These are phyloP conservation scores for Panicum hallii DNA, from an alignment of 202 grass and related monocot species.

Conservation along the genomic window DNA sequence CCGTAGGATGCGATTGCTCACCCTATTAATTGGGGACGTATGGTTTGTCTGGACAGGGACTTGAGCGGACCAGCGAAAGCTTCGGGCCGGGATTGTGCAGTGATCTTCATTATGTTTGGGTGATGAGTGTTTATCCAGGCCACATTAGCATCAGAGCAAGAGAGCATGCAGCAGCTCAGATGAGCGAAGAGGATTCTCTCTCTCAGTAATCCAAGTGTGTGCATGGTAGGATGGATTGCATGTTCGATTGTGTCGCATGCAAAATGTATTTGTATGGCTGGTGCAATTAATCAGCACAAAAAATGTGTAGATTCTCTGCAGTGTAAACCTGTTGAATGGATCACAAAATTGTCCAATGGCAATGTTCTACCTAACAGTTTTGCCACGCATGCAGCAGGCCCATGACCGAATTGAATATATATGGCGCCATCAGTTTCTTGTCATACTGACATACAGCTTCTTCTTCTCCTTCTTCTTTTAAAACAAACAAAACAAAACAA, in stretches of 20 bases:
- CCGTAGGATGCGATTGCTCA: slow-evolving; percentile 33
- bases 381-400: not conserved
- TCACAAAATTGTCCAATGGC: not conserved
- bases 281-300: not conserved
- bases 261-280: too few relatives aligned
- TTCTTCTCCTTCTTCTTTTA: too few relatives aligned
- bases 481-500: too few relatives aligned
- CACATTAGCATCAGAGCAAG: not conserved
- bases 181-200: not conserved
- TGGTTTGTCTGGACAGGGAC: slow-evolving; percentile 27
- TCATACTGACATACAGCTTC: too few relatives aligned
- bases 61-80: too few relatives aligned
- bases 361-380: slow-evolving; percentile 1
- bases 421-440: not conserved
- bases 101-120: not conserved
- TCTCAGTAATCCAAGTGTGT: not conserved
- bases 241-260: too few relatives aligned
- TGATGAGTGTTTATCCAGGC: not conserved
- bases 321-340: not conserved
- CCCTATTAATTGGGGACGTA: not conserved
- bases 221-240: not conserved
- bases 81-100: not conserved
- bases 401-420: not conserved
- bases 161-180: not conserved
- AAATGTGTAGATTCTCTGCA: not conserved